Base-by-base conservation (phyloP, 148 eudicot species). In the Mesembryanthemum crystallinum region DNA sequence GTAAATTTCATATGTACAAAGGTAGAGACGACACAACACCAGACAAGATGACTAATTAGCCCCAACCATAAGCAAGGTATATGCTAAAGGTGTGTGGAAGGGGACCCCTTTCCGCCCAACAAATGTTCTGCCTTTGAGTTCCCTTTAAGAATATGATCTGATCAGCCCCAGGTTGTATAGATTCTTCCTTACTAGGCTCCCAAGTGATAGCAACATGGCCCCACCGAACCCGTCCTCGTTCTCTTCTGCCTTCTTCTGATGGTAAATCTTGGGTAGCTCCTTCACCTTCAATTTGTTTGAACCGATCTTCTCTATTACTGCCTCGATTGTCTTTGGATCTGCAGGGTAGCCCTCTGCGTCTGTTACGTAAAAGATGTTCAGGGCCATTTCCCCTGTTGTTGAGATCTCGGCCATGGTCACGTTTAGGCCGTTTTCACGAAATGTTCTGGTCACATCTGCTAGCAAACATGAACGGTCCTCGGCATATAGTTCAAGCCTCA, bases 331-430 rank as follows among this genome's bases (percentile, higher is more conserved):
- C 73, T 89, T 86, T 3, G 84, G 75, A 71, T 89, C 94, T 0
- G 89, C 85, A 2, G 79, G 80, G 80, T 86, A 84, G 21, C 98
- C 98, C 15, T 81, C 71, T 0, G 85, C 88, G 29, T 94, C 97
- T 2, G 97, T 94, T 5, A 94, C 92, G 58, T 90, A 88, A 71
- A 92, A 94, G 9, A 89, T 75, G 71, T 92, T 90, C n/a, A 55
- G 72, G n/a, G 93, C 96, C 20, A 78, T 82, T 7, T 83, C 88
- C 24, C 39, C 78, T 27, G 83, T 73, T 7, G 98, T 94, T 3
- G 97, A 90, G 71, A 94, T 89, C 78, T 94, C 98, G 3, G 97
- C 96, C 77, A 90, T 87, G 20, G 97, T 91, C 59, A 94, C 89
- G 57, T 94, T 94, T 24, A 94, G 87, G 1, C 96, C 91, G 32